phyloP scores from a whole-genome alignment of 371 early-diverging fungal species.

The Paraphysoderma sedebokerense region DNA sequence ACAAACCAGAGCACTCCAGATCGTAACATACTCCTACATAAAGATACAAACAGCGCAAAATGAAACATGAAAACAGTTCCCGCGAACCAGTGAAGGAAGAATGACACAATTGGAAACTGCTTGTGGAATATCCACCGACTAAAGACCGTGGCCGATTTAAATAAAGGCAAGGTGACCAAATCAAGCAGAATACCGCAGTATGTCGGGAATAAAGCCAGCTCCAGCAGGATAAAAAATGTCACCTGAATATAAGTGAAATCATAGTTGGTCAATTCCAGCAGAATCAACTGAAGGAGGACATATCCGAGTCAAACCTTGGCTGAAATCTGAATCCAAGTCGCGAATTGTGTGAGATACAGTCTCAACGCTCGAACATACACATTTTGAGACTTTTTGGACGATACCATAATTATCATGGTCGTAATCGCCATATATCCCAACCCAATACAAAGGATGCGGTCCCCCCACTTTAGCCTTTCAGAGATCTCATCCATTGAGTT shows the following conservation, averaged over 20 bases:
- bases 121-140: constrained; percentile 30
- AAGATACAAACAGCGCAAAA: constrained; percentile 60
- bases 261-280: too few relatives aligned
- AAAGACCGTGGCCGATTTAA: constrained; percentile 33
- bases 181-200: constrained; percentile 69
- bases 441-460: too few relatives aligned
- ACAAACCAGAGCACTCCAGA: constrained; percentile 76
- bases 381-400: too few relatives aligned
- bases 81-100: constrained; percentile 71
- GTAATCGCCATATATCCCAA: too few relatives aligned
- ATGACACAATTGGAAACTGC: constrained; percentile 40
- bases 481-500: too few relatives aligned
- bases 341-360: too few relatives aligned
- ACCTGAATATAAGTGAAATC: constrained; percentile 25
- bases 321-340: too few relatives aligned
- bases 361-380: too few relatives aligned
- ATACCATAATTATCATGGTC: too few relatives aligned
- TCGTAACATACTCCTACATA: constrained; percentile 57
- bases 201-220: constrained; percentile 67
- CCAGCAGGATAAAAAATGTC: constrained; percentile 59
- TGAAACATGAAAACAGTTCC: constrained; percentile 85
- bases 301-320: too few relatives aligned
- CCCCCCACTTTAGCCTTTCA: too few relatives aligned
- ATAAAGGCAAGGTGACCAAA: constrained; percentile 48
- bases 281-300: too few relatives aligned